Conservation (phyloP, 306 rosid species). For the Albizia julibrissin region DNA sequence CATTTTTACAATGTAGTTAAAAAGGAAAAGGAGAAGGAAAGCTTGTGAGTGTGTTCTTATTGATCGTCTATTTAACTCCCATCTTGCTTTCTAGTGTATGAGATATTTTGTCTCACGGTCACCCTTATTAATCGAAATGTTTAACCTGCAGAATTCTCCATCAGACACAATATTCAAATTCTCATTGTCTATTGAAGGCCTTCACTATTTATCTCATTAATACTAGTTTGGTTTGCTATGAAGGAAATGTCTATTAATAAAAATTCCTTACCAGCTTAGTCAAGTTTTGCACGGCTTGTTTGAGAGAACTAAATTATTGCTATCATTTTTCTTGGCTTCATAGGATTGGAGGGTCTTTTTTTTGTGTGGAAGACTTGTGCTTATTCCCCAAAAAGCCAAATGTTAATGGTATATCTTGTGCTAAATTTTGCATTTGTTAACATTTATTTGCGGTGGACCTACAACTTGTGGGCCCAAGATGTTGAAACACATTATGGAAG, state of each 20-base stretch:
- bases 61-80: background rate
- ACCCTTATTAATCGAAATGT: background rate
- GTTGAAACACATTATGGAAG: background rate
- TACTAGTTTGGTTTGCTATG: background rate
- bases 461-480: background rate
- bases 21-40: background rate
- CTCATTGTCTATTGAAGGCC: background rate
- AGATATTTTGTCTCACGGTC: background rate
- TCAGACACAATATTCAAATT: background rate
- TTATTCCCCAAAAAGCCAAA: conserved; percentile 4
- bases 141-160: background rate
- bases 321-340: conserved; percentile 21
- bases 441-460: background rate
- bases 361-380: background rate
- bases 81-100: background rate
- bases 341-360: background rate
- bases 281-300: conserved; percentile 12
- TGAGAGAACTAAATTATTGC: conserved; percentile 2
- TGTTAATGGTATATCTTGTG: background rate
- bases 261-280: background rate
- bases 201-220: background rate
- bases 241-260: background rate
- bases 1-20: background rate
- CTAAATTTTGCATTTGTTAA: background rate
- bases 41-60: background rate